phyloP scores from a whole-genome alignment of 73 alveolate species.

The Uronychia setigera region DNA sequence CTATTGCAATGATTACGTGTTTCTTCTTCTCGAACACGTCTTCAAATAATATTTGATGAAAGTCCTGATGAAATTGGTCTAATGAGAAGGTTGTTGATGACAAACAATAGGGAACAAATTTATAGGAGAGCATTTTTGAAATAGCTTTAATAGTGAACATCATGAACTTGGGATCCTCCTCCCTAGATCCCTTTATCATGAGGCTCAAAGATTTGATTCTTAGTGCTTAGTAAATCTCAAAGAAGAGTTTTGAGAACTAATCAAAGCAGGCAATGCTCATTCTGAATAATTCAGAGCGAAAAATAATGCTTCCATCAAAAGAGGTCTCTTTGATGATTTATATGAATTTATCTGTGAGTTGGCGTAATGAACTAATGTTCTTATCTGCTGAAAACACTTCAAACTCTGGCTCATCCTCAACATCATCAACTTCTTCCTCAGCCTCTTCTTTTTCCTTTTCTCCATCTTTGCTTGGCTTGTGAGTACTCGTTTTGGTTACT shows the following conservation, averaged over 20 bases:
- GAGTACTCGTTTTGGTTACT: too few relatives aligned
- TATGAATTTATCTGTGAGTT: background rate
- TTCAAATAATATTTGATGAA: too few relatives aligned
- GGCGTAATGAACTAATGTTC: too few relatives aligned
- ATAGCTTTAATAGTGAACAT: background rate
- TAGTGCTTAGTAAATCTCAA: background rate
- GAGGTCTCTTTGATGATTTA: background rate
- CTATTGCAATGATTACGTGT: background rate
- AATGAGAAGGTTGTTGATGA: background rate
- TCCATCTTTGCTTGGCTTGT: background rate
- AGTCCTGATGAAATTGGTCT: background rate
- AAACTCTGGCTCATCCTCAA: too few relatives aligned
- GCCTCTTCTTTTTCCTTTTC: background rate
- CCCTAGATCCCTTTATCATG: background rate
- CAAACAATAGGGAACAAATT: background rate
- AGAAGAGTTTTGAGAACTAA: background rate
- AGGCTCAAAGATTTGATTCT: background rate
- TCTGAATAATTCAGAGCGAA: background rate
- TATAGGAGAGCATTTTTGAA: background rate
- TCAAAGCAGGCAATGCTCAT: background rate
- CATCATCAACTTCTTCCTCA: background rate
- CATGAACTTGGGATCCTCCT: background rate
- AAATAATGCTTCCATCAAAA: background rate
- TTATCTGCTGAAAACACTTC: too few relatives aligned
- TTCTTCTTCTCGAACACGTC: background rate